Conservation (phyloP, 176 grass and related monocot genomes). For the Urochloa ruziziensis region DNA sequence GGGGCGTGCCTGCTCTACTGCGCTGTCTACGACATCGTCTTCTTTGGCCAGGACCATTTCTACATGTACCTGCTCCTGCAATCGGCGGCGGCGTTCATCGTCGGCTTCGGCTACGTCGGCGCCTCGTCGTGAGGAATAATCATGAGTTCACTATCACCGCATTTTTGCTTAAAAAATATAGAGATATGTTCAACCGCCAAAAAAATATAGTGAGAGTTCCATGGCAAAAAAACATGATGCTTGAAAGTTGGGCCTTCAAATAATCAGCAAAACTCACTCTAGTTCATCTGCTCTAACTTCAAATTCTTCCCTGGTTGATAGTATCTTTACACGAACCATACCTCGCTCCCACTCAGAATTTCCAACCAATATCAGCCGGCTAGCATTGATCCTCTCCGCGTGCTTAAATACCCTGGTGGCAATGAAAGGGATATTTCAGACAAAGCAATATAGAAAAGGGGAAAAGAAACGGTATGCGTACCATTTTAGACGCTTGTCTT, state of each 20-base stretch:
- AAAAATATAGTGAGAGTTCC: too few relatives aligned
- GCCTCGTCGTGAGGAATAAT: neutral
- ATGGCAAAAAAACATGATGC: neutral
- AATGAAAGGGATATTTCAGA: conserved; percentile 5
- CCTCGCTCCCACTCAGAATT: conserved; percentile 84
- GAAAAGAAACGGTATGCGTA: conserved; percentile 28
- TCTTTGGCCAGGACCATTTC: conserved; percentile 58
- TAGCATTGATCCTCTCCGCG: conserved; percentile 79
- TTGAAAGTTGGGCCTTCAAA: neutral
- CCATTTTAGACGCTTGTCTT: conserved; percentile 92
- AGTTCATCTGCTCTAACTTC: conserved; percentile 74
- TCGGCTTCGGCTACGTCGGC: conserved; percentile 74
- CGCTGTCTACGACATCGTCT: conserved; percentile 57
- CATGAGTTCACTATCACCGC: neutral
- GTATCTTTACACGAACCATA: conserved; percentile 80
- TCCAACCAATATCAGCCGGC: conserved; percentile 84
- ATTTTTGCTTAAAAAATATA: neutral
- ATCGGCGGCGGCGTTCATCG: conserved; percentile 66
- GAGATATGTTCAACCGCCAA: too few relatives aligned
- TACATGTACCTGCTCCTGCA: conserved; percentile 78
- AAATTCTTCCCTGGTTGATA: conserved; percentile 91
- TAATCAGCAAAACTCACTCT: conserved; percentile 38
- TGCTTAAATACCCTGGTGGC: conserved; percentile 89
- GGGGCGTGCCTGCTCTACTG: conserved; percentile 68
- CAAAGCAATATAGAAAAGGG: neutral